Percentiles rank a stretch among this genome's conserved stretches.
Evolutionary conservation across 208 protist species (phyloP).

Genomic region (Trypanosoma caninum): DNA sequence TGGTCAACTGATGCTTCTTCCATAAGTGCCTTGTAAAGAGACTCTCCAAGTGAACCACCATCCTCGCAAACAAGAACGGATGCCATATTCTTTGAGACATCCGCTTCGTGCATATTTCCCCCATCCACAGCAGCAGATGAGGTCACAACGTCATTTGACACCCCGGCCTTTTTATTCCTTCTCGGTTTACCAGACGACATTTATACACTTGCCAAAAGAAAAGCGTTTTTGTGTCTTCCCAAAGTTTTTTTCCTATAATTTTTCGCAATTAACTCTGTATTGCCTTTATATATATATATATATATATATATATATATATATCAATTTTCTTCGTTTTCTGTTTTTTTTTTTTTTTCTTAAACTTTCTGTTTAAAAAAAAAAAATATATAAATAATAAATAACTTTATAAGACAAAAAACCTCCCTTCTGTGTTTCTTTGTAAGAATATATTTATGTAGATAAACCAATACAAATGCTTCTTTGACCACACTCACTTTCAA

Average conservation of each 20-base stretch:
- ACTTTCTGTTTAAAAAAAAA: neutral
- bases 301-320: neutral
- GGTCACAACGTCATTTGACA: neutral
- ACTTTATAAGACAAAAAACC: too few species aligned
- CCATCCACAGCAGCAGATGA: neutral
- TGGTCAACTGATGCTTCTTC: constrained; percentile 30
- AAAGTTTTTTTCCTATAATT: neutral
- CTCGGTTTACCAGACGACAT: constrained; percentile 4
- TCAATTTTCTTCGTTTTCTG: neutral
- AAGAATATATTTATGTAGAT: too few species aligned
- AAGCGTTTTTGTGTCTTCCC: too few species aligned
- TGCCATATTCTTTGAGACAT: neutral
- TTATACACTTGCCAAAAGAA: too few species aligned
- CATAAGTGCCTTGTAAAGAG: constrained; percentile 41
- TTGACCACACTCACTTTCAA: too few species aligned
- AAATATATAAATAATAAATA: constrained; percentile 4
- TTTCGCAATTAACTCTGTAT: neutral
- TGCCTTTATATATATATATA: neutral
- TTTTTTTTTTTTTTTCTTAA: constrained; percentile 16
- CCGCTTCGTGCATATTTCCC: neutral
- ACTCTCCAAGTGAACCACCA: constrained; percentile 36
- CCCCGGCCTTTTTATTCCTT: constrained; percentile 7
- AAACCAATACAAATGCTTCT: too few species aligned
- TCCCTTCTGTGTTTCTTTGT: too few species aligned
- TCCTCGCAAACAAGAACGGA: constrained; percentile 25